phyloP scores from a whole-genome alignment of 2,329 filamentous ascomycete species.

The Colletotrichum lentis region DNA sequence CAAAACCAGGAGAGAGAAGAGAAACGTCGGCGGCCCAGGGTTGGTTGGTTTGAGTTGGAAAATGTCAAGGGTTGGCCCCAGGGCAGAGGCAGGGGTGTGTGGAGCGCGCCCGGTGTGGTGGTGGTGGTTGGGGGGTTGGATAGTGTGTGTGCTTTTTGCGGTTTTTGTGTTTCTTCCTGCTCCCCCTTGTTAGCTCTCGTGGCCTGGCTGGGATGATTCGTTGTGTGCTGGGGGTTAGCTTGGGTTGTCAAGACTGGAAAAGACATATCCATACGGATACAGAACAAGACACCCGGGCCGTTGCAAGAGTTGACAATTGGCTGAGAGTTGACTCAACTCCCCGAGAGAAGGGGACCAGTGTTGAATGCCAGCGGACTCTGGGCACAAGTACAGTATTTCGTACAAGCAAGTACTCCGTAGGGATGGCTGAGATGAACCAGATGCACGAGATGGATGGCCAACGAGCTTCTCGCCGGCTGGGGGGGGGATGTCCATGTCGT shows the following conservation, averaged over 20 bases:
- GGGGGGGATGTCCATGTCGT: slow-evolving; percentile 34
- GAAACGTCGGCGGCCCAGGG: slow-evolving; percentile 22
- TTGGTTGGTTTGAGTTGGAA: slow-evolving; percentile 29
- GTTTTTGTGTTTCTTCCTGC: slow-evolving; percentile 12
- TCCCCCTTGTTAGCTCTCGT: not conserved
- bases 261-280: too few relatives aligned
- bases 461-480: slow-evolving; percentile 18
- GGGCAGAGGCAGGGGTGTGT: slow-evolving; percentile 10
- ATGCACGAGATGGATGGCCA: slow-evolving; percentile 8
- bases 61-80: slow-evolving; percentile 23
- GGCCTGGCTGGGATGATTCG: not conserved
- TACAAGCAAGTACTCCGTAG: too few relatives aligned
- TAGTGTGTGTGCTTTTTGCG: too few relatives aligned
- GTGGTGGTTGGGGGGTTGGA: not conserved
- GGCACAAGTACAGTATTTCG: too few relatives aligned
- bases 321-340: too few relatives aligned
- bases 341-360: too few relatives aligned
- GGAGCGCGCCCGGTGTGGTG: not conserved
- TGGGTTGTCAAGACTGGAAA: not conserved
- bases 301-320: too few relatives aligned
- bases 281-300: too few relatives aligned
- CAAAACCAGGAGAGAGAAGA: slow-evolving; percentile 21
- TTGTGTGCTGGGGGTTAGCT: slow-evolving; percentile 6
- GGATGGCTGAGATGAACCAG: not conserved
- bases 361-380: too few relatives aligned